Evolutionary conservation across 2,329 filamentous ascomycete species (phyloP).

Genomic region (Diaporthe sp.): DNA sequence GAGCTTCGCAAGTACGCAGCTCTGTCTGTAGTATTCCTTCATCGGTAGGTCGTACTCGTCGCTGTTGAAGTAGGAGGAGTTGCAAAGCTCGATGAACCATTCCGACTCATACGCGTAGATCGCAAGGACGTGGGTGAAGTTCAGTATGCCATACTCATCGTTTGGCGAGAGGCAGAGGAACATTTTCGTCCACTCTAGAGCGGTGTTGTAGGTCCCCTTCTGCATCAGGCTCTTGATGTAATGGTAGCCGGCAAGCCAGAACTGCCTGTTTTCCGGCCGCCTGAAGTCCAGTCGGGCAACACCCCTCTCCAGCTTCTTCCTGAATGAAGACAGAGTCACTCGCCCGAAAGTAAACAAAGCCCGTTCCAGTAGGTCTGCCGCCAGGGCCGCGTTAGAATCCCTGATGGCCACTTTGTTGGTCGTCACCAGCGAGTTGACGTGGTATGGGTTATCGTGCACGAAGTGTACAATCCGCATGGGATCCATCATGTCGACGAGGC

Average conservation of each 20-base stretch:
- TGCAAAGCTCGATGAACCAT: conserved; percentile 79
- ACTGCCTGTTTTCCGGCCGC: conserved; percentile 88
- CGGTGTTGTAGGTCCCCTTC: conserved; percentile 94
- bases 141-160: conserved; percentile 86
- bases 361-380: conserved; percentile 89
- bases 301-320: conserved; percentile 80
- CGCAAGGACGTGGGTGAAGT: conserved; percentile 86
- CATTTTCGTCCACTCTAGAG: conserved; percentile 93
- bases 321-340: conserved; percentile 85
- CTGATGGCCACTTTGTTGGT: conserved; percentile 93
- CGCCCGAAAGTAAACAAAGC: conserved; percentile 95
- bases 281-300: conserved; percentile 85
- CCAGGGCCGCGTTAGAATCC: conserved; percentile 87
- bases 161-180: conserved; percentile 79
- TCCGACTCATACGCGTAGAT: conserved; percentile 83
- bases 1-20: conserved; percentile 80
- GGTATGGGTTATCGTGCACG: conserved; percentile 83
- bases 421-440: conserved; percentile 93
- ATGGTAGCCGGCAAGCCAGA: conserved; percentile 90
- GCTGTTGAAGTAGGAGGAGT: conserved; percentile 57
- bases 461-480: conserved; percentile 85
- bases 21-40: conserved; percentile 79
- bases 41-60: conserved; percentile 47
- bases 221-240: conserved; percentile 88
- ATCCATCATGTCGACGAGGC: conserved; percentile 85